Conservation (phyloP, 345 rosid species). For the Anastatica hierochuntica region DNA sequence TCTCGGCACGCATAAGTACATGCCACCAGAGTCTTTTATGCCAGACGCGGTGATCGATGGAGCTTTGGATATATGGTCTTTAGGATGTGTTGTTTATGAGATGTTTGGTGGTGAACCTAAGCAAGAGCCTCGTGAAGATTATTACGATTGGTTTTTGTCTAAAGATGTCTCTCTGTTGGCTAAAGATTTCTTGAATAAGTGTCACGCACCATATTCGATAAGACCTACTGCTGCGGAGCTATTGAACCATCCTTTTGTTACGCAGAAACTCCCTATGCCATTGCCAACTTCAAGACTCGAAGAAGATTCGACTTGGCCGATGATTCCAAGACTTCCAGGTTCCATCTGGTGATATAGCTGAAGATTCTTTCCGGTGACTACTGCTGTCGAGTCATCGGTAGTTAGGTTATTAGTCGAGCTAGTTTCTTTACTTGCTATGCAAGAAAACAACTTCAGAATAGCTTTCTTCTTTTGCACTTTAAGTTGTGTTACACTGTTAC, state of each 20-base stretch:
- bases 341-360: no score
- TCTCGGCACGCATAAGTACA: not conserved
- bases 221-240: not conserved
- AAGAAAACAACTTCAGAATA: no score
- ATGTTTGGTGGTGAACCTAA: not conserved
- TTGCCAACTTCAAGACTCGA: no score
- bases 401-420: no score
- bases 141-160: not conserved
- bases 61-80: not conserved
- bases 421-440: no score
- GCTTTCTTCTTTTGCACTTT: no score
- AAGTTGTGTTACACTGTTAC: no score
- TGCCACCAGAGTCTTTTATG: not conserved
- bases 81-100: conserved; percentile 8
- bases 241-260: not conserved
- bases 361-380: no score
- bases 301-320: no score
- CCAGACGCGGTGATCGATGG: not conserved
- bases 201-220: not conserved
- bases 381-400: no score
- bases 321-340: no score
- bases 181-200: not conserved
- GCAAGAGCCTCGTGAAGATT: not conserved
- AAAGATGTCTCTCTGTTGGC: not conserved
- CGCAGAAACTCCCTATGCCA: no score